Conservation (phyloP, 345 rosid genomes). For the Rhodamnia rubescens region DNA sequence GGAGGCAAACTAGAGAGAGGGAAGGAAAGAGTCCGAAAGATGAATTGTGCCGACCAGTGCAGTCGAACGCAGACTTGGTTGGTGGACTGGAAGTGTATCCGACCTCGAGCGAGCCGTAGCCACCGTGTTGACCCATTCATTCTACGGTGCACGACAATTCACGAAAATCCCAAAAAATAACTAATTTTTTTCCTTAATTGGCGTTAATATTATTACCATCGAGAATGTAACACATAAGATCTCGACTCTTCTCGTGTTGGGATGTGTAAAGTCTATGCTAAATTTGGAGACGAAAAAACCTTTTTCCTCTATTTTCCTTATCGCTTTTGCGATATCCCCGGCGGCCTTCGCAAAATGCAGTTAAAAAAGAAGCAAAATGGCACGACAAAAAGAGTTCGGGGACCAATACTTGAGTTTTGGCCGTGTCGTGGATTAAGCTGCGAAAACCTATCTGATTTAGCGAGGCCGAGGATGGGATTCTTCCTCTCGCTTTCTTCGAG, state of each 20-base stretch:
- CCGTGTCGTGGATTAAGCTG: not conserved
- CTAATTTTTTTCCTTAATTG: not conserved
- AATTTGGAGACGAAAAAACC: not conserved
- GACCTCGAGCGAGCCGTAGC: not conserved
- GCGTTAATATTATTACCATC: not conserved
- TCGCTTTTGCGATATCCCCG: no score
- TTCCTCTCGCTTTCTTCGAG: not conserved
- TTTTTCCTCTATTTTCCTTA: no score
- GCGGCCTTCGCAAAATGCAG: not conserved
- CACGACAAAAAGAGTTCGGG: not conserved
- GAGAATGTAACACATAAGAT: not conserved
- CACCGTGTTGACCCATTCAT: not conserved
- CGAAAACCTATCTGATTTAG: not conserved
- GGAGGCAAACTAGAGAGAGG: no score
- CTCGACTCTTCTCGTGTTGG: not conserved
- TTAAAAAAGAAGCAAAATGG: not conserved
- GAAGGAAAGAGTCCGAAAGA: not conserved
- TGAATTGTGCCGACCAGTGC: not conserved
- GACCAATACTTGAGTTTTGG: not conserved
- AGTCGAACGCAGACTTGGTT: not conserved
- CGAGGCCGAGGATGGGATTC: not conserved
- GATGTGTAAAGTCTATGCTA: not conserved
- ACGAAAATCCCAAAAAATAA: not conserved
- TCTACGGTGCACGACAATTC: not conserved
- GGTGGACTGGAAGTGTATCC: not conserved